These are phyloP conservation scores for Gossypium gossypioides DNA, from an alignment of 441 rosid species.

Conservation along the genomic window DNA sequence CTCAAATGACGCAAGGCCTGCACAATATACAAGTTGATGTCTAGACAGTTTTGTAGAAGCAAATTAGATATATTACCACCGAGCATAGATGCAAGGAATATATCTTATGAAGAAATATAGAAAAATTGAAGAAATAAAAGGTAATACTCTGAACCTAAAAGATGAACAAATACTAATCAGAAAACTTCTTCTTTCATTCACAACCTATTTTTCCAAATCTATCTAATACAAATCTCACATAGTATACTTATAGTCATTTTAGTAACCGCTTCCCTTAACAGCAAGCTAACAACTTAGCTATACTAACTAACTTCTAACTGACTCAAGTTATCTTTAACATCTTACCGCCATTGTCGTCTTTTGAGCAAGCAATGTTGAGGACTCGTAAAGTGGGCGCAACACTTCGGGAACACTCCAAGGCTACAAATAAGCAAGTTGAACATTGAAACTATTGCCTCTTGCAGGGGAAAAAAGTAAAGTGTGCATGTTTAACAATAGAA, in stretches of 20 bases:
- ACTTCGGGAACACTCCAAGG: constrained; percentile 77
- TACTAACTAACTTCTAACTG: too few species aligned
- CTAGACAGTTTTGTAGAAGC: background rate
- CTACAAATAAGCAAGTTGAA: constrained; percentile 23
- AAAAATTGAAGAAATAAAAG: too few species aligned
- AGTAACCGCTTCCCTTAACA: too few species aligned
- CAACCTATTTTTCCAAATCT: too few species aligned
- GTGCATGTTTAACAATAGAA: background rate
- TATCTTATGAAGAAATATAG: too few species aligned
- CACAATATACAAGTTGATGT: background rate
- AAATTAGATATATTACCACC: background rate
- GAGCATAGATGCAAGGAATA: constrained; percentile 2
- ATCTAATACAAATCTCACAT: too few species aligned
- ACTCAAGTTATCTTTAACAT: too few species aligned
- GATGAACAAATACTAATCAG: too few species aligned
- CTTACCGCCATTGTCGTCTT: constrained; percentile 66
- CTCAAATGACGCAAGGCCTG: constrained; percentile 63
- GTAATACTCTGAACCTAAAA: too few species aligned
- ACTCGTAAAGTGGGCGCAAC: constrained; percentile 61
- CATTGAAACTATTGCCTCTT: constrained; percentile 4
- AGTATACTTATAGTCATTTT: too few species aligned
- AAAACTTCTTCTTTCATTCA: too few species aligned
- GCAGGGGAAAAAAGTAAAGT: constrained; percentile 2
- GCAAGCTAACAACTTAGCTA: too few species aligned
- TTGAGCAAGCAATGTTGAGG: constrained; percentile 61